A percentile compares a stretch with the other conserved stretches of the same genome.
Conservation (phyloP, 2,329 filamentous ascomycete genomes). For the Hypoxylon sp. region DNA sequence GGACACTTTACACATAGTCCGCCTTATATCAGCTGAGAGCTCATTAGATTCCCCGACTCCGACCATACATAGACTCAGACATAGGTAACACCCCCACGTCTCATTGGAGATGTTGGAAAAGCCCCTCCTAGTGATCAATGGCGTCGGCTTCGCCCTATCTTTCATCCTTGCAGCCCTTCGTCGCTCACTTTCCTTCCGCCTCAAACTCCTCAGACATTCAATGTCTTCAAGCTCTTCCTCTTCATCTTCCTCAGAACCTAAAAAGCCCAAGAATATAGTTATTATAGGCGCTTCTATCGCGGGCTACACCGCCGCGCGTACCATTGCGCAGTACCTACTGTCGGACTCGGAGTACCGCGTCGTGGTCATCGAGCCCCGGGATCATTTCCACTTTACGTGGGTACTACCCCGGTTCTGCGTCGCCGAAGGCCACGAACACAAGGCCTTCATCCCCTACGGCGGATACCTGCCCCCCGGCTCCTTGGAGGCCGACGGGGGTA, state of each 20-base stretch:
- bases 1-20: not conserved
- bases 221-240: slow-evolving; percentile 35
- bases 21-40: slow-evolving; percentile 14
- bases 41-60: slow-evolving; percentile 21
- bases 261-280: slow-evolving; percentile 63
- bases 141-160: slow-evolving; percentile 34
- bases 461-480: slow-evolving; percentile 56
- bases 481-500: slow-evolving; percentile 47
- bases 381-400: slow-evolving; percentile 74
- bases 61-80: not conserved
- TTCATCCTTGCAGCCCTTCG: slow-evolving; percentile 32
- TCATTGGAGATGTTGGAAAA: slow-evolving; percentile 41
- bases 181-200: slow-evolving; percentile 40
- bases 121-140: slow-evolving; percentile 39
- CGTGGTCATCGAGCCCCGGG: slow-evolving; percentile 71
- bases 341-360: slow-evolving; percentile 64
- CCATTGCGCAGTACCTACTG: slow-evolving; percentile 65
- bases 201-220: slow-evolving; percentile 35
- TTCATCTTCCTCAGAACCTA: slow-evolving; percentile 3
- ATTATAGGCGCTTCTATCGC: slow-evolving; percentile 72
- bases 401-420: slow-evolving; percentile 72
- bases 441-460: slow-evolving; percentile 73
- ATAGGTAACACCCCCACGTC: not conserved
- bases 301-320: slow-evolving; percentile 65
- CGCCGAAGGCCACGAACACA: slow-evolving; percentile 68